A percentile compares a stretch with the other conserved stretches of the same genome.
Evolutionary conservation across 2,329 filamentous ascomycete genomes (phyloP).

Genomic region (Paraphoma sp.): DNA sequence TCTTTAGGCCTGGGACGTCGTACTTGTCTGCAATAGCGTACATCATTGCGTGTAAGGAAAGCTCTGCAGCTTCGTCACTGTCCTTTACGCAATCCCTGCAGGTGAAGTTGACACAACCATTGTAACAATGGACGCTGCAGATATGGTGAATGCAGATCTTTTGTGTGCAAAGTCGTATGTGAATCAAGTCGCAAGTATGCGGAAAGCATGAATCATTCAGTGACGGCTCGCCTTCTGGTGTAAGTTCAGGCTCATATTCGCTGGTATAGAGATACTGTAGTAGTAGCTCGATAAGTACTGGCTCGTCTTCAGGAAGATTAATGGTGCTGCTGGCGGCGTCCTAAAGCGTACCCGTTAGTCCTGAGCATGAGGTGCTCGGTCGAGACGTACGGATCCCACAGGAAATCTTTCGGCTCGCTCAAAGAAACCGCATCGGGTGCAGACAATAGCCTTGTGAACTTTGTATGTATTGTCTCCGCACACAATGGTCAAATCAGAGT

Average conservation of each 20-base stretch:
- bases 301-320: neutral
- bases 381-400: slow-evolving; percentile 1
- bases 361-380: no score
- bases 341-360: neutral
- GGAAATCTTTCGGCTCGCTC: slow-evolving; percentile 6
- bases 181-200: no score
- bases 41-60: slow-evolving; percentile 7
- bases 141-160: neutral
- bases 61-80: neutral
- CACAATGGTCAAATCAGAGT: neutral
- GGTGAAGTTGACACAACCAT: neutral
- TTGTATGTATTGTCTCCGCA: slow-evolving; percentile 7
- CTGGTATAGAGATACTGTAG: neutral
- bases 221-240: no score
- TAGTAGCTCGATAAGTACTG: neutral
- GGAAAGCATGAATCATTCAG: no score
- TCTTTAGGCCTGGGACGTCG: neutral
- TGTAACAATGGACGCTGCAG: neutral
- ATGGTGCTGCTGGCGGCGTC: neutral
- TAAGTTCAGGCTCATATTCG: neutral
- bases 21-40: slow-evolving; percentile 22
- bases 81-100: neutral
- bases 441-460: slow-evolving; percentile 22
- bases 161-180: neutral
- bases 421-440: slow-evolving; percentile 15